A percentile compares a stretch with the other conserved stretches of the same genome.
Conservation (phyloP, 2,329 filamentous ascomycete genomes). For the Apiospora phragmitis region DNA sequence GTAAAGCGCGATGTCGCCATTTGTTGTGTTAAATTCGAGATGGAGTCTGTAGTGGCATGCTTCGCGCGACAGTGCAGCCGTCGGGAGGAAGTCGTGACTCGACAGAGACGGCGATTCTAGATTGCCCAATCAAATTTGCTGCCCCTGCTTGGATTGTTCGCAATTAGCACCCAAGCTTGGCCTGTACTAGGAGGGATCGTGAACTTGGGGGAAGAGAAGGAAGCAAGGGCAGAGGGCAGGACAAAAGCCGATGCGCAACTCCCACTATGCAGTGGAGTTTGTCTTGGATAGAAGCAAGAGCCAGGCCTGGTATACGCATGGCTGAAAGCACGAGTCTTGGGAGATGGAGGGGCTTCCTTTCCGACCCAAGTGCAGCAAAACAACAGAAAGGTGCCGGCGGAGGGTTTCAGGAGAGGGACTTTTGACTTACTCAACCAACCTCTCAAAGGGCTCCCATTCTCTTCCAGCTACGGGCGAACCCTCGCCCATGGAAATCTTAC, state of each 20-base stretch:
- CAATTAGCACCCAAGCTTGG: not conserved
- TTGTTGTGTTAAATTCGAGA: constrained; percentile 14
- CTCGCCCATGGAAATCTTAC: constrained; percentile 28
- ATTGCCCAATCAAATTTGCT: constrained; percentile 9
- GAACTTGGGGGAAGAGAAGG: not conserved
- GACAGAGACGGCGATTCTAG: not conserved
- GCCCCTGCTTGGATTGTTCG: not conserved
- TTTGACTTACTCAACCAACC: constrained; percentile 24
- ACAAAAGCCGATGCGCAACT: constrained; percentile 1
- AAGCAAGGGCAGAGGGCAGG: not conserved
- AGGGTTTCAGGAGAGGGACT: constrained; percentile 1
- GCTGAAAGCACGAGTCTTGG: not conserved
- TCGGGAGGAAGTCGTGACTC: not conserved
- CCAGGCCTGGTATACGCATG: not conserved
- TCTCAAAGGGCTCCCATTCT: constrained; percentile 34
- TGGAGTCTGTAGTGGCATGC: constrained; percentile 7
- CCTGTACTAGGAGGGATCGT: not conserved
- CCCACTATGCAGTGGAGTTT: not conserved
- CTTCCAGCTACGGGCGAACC: constrained; percentile 22
- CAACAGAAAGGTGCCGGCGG: not conserved
- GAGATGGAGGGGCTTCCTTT: not conserved
- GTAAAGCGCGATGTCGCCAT: constrained; percentile 35
- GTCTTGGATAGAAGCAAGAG: not conserved
- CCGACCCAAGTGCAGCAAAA: not conserved
- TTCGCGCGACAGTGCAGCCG: constrained; percentile 1